Evolutionary conservation across 176 grass and related monocot genomes (phyloP).

Genomic region (Lolium multiflorum): DNA sequence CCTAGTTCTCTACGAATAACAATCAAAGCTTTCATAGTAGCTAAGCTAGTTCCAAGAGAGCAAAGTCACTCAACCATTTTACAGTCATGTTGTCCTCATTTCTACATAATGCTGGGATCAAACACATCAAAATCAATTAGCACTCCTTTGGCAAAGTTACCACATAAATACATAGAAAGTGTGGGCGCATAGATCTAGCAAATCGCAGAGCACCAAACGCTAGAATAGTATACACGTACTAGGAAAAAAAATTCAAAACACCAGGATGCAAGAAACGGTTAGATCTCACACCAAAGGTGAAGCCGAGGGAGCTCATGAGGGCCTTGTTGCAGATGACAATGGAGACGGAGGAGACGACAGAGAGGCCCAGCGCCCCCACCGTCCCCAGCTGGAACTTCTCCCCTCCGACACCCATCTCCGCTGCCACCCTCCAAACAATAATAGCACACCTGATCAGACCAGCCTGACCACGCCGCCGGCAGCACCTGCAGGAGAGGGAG

Average conservation of each 20-base stretch:
- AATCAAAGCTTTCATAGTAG: neutral
- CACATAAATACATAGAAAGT: neutral
- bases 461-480: conserved; percentile 6
- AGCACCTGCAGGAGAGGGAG: conserved; percentile 48
- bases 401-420: conserved; percentile 77
- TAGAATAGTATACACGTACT: neutral
- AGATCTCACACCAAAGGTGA: conserved; percentile 93
- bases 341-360: conserved; percentile 95
- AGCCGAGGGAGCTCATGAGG: conserved; percentile 92
- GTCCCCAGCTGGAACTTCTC: conserved; percentile 94
- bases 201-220: neutral
- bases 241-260: conserved; percentile 9
- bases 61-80: conserved; percentile 9
- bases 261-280: conserved; percentile 34
- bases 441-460: conserved; percentile 1
- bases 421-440: conserved; percentile 20
- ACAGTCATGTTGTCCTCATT: conserved; percentile 1
- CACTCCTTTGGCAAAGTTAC: conserved; percentile 6
- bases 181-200: conserved; percentile 25
- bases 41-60: conserved; percentile 21
- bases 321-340: conserved; percentile 99
- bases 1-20: neutral
- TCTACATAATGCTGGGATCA: neutral
- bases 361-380: conserved; percentile 87
- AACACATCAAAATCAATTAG: neutral